Evolutionary conservation across 2,329 filamentous ascomycete species (phyloP).

Genomic region (Phaeosphaeriaceae sp.): DNA sequence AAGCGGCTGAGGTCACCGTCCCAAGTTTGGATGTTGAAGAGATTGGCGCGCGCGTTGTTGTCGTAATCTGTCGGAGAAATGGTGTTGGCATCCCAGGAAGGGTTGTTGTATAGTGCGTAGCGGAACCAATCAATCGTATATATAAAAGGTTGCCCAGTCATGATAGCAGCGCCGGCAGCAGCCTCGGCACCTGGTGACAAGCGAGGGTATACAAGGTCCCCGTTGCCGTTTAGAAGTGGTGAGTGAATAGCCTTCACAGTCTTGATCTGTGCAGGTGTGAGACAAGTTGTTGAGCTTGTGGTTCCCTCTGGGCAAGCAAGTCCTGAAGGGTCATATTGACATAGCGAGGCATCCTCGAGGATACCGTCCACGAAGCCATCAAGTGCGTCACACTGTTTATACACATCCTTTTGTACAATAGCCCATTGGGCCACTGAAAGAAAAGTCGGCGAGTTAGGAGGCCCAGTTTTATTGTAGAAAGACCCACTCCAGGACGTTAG

Average conservation of each 20-base stretch:
- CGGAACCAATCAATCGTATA: conserved; percentile 58
- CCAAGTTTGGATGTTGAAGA: conserved; percentile 49
- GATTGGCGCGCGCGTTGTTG: conserved; percentile 45
- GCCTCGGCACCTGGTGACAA: conserved; percentile 58
- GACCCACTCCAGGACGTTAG: conserved; percentile 42
- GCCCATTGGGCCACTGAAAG: conserved; percentile 50
- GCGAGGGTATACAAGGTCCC: conserved; percentile 58
- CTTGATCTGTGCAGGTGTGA: conserved; percentile 53
- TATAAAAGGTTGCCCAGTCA: conserved; percentile 50
- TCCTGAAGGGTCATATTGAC: conserved; percentile 51
- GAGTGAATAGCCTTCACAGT: conserved; percentile 53
- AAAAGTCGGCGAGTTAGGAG: conserved; percentile 44
- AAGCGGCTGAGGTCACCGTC: conserved; percentile 49
- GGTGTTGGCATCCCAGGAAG: conserved; percentile 50
- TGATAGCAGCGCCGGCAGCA: conserved; percentile 45
- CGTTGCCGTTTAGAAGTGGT: conserved; percentile 52
- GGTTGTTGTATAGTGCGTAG: conserved; percentile 57
- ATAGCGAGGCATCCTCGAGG: conserved; percentile 55
- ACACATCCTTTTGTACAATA: conserved; percentile 48
- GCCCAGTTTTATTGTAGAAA: conserved; percentile 37
- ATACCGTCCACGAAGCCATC: conserved; percentile 59
- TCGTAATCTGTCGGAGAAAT: conserved; percentile 52
- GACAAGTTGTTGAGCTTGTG: conserved; percentile 48
- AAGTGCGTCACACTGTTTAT: conserved; percentile 58
- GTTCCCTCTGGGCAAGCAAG: conserved; percentile 43